phyloP scores from a whole-genome alignment of 2,329 filamentous ascomycete genomes.

The Colletotrichum sp. region DNA sequence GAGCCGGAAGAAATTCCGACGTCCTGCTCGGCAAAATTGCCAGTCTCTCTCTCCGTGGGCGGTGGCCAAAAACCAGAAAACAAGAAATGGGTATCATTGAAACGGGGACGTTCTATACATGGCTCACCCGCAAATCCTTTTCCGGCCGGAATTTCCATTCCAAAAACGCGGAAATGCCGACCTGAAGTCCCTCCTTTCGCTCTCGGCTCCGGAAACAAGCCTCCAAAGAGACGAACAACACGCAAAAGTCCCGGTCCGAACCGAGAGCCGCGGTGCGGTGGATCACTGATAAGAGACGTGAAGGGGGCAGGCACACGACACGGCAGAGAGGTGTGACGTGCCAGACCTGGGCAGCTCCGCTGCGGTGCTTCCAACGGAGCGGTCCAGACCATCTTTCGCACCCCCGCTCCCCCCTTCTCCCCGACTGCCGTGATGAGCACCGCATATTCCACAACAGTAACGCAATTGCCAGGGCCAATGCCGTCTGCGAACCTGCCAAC shows the following conservation, averaged over 20 bases:
- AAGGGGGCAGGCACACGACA: not conserved
- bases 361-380: not conserved
- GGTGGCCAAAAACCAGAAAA: not conserved
- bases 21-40: not conserved
- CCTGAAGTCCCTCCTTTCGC: not conserved
- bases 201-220: not conserved
- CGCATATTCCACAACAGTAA: not conserved
- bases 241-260: not conserved
- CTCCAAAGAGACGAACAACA: not conserved
- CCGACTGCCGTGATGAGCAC: not conserved
- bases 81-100: not conserved
- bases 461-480: not conserved
- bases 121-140: not conserved
- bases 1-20: not conserved
- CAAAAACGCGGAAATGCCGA: not conserved
- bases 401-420: not conserved
- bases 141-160: not conserved
- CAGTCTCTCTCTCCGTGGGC: not conserved
- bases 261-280: not conserved
- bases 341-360: not conserved
- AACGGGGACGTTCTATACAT: accelerated
- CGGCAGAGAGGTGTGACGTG: not conserved
- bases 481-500: not conserved
- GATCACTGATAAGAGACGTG: not conserved
- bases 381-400: not conserved